phyloP scores from a whole-genome alignment of 768 basidiomycete species.

The Amylocystis lapponica region DNA sequence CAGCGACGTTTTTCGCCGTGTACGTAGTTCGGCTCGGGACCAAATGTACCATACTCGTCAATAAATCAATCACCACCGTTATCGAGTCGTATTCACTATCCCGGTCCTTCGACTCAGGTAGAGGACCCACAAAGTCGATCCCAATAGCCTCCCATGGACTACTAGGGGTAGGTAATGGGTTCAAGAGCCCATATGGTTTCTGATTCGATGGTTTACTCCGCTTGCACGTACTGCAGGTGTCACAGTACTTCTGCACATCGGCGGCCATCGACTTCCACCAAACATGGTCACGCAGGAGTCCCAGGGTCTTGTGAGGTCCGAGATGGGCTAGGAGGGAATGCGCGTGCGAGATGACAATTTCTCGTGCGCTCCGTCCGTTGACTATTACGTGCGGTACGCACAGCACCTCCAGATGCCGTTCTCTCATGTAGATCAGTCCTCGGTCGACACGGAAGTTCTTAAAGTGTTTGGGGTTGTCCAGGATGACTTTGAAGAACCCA shows the following conservation, averaged over 20 bases:
- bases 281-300: slow-evolving; percentile 27
- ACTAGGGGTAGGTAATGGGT: slow-evolving; percentile 22
- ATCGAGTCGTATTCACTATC: slow-evolving; percentile 20
- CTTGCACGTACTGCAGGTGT: slow-evolving; percentile 18
- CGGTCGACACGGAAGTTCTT: slow-evolving; percentile 21
- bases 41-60: slow-evolving; percentile 20
- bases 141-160: slow-evolving; percentile 34
- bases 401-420: slow-evolving; percentile 5
- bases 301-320: slow-evolving; percentile 27
- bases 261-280: slow-evolving; percentile 34
- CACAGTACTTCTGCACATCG: slow-evolving; percentile 23
- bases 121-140: slow-evolving; percentile 34
- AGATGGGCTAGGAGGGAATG: slow-evolving; percentile 36
- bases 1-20: slow-evolving; percentile 26
- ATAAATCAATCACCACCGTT: slow-evolving; percentile 17
- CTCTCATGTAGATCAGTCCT: slow-evolving; percentile 16
- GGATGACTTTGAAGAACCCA: slow-evolving; percentile 23
- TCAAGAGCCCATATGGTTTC: slow-evolving; percentile 26
- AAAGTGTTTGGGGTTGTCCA: slow-evolving; percentile 16
- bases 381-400: slow-evolving; percentile 26
- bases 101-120: slow-evolving; percentile 24
- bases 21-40: slow-evolving; percentile 26
- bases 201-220: slow-evolving; percentile 13
- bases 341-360: slow-evolving; percentile 29
- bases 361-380: slow-evolving; percentile 15